Evolutionary conservation across 352 stramenopile species (phyloP), one percentile per base, ranked within the genome.

Genomic region (Globisporangium camurandrum): DNA sequence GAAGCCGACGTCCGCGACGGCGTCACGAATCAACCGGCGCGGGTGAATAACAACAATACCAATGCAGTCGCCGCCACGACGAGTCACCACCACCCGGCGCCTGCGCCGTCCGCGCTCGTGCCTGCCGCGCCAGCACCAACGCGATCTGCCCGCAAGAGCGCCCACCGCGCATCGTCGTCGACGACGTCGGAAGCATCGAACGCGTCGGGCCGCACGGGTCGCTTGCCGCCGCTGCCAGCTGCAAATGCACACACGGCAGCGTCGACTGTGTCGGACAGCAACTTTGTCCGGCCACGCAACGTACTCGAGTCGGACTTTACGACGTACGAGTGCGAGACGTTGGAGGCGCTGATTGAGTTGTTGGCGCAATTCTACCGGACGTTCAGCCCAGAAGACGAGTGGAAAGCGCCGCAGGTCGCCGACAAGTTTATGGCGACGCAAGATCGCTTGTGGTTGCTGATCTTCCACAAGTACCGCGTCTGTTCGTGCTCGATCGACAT

Each of bases 1-100:
- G 96, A 99, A 74, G 94, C 95, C 14, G 72, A 95, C 45, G 73
- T 93, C 23, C 73, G 73, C 11, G 79, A 93, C 33, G 76, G 81
- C 20, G 76, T 90, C 27, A 72, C 68, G 19, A 72, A 89, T 41
- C 56, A 75, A 19, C 50, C 44, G 9, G n/a, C n/a, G n/a, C 57
- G 49, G 30, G 31, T 45, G 14, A 47, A 23, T 20, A 37, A 24
- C 26, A 48, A 36, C n/a, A 34, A 19, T 24, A 34, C 1, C 12
- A 34, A 24, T 24, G 22, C 10, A 11, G 23, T 4, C 16, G 22
- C 41, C 14, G 12, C 53, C 4, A n/a, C n/a, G n/a, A n/a, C n/a
- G n/a, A n/a, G n/a, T n/a, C n/a, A n/a, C n/a, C n/a, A n/a, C n/a
- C 26, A n/a, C 28, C 31, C 40, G 23, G 11, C 31, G 11, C 27